Evolutionary conservation across 768 basidiomycete genomes (phyloP).

Genomic region (Pleurotus salmoneostramineus): DNA sequence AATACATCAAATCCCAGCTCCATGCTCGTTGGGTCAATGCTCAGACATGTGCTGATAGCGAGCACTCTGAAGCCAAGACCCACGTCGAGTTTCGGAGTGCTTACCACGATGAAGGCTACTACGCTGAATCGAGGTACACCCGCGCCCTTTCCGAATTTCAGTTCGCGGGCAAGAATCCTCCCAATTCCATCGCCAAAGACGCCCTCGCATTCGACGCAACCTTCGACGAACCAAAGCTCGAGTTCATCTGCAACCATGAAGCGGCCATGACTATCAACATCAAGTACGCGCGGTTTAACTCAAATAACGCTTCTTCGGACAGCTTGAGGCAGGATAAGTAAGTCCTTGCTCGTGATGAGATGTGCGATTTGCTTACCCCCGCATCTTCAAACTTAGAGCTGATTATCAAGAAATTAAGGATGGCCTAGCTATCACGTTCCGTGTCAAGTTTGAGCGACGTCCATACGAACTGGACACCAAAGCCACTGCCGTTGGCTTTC

Average conservation of each 20-base stretch:
- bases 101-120: neutral
- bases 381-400: neutral
- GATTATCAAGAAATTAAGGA: conserved; percentile 7
- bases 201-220: conserved; percentile 13
- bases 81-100: neutral
- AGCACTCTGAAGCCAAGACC: conserved; percentile 1
- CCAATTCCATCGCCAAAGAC: conserved; percentile 10
- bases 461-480: conserved; percentile 1
- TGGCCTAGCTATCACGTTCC: conserved; percentile 8
- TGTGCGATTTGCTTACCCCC: neutral
- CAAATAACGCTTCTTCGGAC: neutral
- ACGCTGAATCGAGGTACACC: conserved; percentile 5
- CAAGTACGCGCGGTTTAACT: conserved; percentile 14
- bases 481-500: neutral
- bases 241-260: conserved; percentile 22
- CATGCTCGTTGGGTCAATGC: conserved; percentile 12
- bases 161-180: conserved; percentile 8
- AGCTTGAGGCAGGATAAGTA: conserved; percentile 7
- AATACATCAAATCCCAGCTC: conserved; percentile 13
- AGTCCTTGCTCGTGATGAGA: neutral
- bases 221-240: conserved; percentile 15
- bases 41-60: conserved; percentile 8
- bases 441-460: conserved; percentile 6
- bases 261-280: conserved; percentile 14
- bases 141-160: conserved; percentile 10